Conservation (phyloP, 1,284 basidiomycete genomes). For the Dichomitus squalens region DNA sequence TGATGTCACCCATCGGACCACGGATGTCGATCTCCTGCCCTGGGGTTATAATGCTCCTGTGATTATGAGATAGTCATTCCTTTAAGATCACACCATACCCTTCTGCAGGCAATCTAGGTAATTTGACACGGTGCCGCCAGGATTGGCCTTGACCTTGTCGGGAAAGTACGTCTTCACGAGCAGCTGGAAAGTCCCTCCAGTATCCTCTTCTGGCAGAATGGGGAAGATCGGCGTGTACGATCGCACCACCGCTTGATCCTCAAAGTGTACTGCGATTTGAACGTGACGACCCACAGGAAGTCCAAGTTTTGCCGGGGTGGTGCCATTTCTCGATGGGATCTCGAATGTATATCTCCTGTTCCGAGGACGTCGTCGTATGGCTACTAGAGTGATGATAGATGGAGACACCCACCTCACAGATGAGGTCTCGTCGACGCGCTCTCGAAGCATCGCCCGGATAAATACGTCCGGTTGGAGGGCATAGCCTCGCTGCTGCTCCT, state of each 20-base stretch:
- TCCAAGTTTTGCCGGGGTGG: conserved; percentile 17
- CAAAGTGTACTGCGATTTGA: conserved; percentile 27
- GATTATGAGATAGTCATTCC: not conserved
- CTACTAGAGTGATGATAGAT: not conserved
- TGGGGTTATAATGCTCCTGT: not conserved
- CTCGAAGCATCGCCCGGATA: conserved; percentile 20
- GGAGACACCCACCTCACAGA: conserved; percentile 19
- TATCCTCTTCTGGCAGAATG: conserved; percentile 26
- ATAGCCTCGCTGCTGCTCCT: conserved; percentile 21
- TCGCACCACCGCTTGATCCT: conserved; percentile 27
- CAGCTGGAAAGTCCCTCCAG: conserved; percentile 30
- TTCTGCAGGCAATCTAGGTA: conserved; percentile 29
- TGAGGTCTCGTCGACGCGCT: conserved; percentile 15
- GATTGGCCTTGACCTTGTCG: conserved; percentile 17
- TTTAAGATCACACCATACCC: conserved; percentile 7
- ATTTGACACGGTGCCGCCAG: conserved; percentile 29
- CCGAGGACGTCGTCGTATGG: not conserved
- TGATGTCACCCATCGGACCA: conserved; percentile 27
- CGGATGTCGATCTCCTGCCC: conserved; percentile 29
- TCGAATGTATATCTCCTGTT: conserved; percentile 26
- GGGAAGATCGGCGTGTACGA: conserved; percentile 28
- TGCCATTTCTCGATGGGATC: conserved; percentile 20
- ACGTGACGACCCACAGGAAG: conserved; percentile 29
- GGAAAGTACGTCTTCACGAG: conserved; percentile 31
- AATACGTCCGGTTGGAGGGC: conserved; percentile 27